phyloP scores from a whole-genome alignment of 345 rosid species.

The Moringa oleifera region DNA sequence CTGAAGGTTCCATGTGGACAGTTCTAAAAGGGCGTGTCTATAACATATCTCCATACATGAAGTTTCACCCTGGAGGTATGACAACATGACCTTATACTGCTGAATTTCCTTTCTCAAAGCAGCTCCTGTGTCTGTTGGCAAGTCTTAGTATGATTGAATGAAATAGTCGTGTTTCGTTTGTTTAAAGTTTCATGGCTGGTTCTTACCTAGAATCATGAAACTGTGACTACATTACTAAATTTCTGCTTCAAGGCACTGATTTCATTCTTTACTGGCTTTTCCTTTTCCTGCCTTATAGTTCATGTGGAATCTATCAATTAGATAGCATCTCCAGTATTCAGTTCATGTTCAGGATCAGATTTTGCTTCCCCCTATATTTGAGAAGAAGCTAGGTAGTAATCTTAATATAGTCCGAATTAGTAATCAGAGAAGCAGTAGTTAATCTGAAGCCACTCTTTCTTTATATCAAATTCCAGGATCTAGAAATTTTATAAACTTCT shows the following conservation, averaged over 20 bases:
- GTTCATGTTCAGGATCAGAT: not conserved
- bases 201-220: not conserved
- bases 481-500: not conserved
- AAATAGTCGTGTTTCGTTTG: not conserved
- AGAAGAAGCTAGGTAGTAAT: not conserved
- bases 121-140: not conserved
- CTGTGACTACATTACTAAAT: not conserved
- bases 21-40: constrained; percentile 83
- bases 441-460: not conserved
- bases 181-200: not conserved
- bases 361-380: not conserved
- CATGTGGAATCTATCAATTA: not conserved
- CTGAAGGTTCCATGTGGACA: constrained; percentile 91
- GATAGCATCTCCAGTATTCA: not conserved
- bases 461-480: not conserved
- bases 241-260: not conserved
- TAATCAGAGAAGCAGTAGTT: not conserved
- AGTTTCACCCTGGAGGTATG: constrained; percentile 91
- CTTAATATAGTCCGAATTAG: too few species aligned
- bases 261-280: not conserved
- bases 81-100: constrained; percentile 1
- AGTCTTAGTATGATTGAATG: too few species aligned
- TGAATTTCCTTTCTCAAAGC: constrained; percentile 2
- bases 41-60: constrained; percentile 87
- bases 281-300: not conserved